phyloP scores from a whole-genome alignment of 2,329 filamentous ascomycete species.

The Dothidotthia symphoricarpi region DNA sequence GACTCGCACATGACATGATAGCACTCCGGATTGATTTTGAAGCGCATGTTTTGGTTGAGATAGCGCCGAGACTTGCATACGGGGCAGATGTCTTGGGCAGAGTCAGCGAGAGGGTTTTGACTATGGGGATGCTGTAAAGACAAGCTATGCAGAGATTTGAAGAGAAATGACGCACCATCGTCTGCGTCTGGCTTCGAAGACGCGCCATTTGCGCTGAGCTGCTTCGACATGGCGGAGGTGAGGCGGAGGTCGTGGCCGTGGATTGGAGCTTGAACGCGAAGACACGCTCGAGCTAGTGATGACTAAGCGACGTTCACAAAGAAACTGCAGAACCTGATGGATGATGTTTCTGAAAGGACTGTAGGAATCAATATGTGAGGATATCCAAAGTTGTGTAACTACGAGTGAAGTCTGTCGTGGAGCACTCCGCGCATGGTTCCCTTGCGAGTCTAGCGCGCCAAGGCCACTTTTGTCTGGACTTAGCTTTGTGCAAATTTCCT shows the following conservation, averaged over 20 bases:
- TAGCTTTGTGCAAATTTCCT: conserved; percentile 8
- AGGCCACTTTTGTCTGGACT: conserved; percentile 10
- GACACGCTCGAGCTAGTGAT: background rate
- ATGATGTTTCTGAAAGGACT: background rate
- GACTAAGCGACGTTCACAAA: no score
- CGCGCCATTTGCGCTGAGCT: conserved; percentile 28
- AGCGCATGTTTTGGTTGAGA: conserved; percentile 89
- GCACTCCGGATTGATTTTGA: conserved; percentile 96
- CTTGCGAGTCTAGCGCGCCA: conserved; percentile 21
- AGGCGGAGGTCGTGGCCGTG: background rate
- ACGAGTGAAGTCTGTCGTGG: background rate
- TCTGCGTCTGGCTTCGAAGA: conserved; percentile 35
- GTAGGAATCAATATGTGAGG: background rate
- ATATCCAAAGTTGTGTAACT: background rate
- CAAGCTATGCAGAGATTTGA: conserved; percentile 29
- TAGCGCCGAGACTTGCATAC: conserved; percentile 97
- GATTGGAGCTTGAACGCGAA: conserved; percentile 4
- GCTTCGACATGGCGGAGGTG: conserved; percentile 36
- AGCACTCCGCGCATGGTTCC: conserved; percentile 7
- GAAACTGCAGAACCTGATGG: no score
- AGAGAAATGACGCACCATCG: conserved; percentile 40
- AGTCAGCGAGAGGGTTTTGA: conserved; percentile 23
- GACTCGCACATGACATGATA: conserved; percentile 99
- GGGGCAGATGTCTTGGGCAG: conserved; percentile 73
- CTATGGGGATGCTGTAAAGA: conserved; percentile 25